Evolutionary conservation across 306 rosid species (phyloP).

Genomic region (Ochetophila trinervis): DNA sequence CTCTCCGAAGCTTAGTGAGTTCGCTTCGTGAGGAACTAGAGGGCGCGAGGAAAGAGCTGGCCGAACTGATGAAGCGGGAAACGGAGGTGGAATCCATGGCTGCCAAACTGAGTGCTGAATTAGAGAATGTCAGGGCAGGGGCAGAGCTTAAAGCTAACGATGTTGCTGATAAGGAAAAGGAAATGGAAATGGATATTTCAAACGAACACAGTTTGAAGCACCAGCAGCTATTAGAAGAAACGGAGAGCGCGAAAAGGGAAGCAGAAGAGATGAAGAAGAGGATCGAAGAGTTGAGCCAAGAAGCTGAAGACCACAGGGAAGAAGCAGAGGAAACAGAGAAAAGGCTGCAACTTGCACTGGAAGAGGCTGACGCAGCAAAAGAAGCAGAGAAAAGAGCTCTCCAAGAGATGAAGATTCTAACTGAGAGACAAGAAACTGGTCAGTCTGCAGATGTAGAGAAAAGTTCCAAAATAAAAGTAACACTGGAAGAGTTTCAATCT

Average conservation of each 20-base stretch:
- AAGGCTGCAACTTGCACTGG: conserved; percentile 35
- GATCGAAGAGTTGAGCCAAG: conserved; percentile 40
- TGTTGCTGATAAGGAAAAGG: conserved; percentile 17
- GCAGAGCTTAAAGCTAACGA: not conserved
- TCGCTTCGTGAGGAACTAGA: conserved; percentile 51
- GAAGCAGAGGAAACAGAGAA: conserved; percentile 45
- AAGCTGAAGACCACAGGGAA: conserved; percentile 37
- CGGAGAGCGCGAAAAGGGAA: conserved; percentile 46
- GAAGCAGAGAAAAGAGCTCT: conserved; percentile 54
- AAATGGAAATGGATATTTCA: not conserved
- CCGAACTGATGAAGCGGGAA: conserved; percentile 34
- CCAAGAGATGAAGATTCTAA: conserved; percentile 42
- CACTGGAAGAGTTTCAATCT: conserved; percentile 47
- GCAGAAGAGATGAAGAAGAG: conserved; percentile 47
- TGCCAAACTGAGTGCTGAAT: conserved; percentile 22
- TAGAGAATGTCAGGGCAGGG: conserved; percentile 25
- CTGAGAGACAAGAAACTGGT: conserved; percentile 25
- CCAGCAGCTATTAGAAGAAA: conserved; percentile 38
- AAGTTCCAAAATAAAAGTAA: conserved; percentile 38
- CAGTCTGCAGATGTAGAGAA: conserved; percentile 19
- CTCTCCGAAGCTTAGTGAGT: conserved; percentile 45
- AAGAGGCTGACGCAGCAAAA: conserved; percentile 58
- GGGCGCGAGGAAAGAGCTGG: conserved; percentile 41
- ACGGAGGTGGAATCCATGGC: conserved; percentile 35
- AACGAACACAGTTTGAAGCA: conserved; percentile 29